Evolutionary conservation across 139 green algal genomes (phyloP).

Genomic region (Closterium sp.): DNA sequence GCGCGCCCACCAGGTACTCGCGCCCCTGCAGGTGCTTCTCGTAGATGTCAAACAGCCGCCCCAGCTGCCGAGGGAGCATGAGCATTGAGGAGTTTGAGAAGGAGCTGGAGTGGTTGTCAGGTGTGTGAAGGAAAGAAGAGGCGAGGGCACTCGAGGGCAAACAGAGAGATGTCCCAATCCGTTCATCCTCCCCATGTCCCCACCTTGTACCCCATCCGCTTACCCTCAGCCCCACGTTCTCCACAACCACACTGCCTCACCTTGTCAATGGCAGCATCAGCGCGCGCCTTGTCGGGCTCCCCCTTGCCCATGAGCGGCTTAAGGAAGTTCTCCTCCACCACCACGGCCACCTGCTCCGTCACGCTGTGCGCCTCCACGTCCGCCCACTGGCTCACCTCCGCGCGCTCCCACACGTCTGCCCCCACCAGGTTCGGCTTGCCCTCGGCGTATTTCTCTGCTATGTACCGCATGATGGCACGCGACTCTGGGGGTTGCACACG

Average conservation of each 20-base stretch:
- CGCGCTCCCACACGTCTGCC: constrained; percentile 10
- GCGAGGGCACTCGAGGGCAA: too few relatives aligned
- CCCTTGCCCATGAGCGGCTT: not conserved
- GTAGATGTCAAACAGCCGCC: constrained; percentile 46
- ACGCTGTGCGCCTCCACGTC: constrained; percentile 37
- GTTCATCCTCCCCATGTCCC: too few relatives aligned
- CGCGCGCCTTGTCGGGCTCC: not conserved
- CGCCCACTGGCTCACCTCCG: constrained; percentile 39
- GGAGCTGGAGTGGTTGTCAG: too few relatives aligned
- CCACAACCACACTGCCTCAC: not conserved
- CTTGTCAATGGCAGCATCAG: not conserved
- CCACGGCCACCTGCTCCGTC: not conserved
- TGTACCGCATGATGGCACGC: constrained; percentile 39
- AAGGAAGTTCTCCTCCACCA: constrained; percentile 19
- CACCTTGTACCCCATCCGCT: not conserved
- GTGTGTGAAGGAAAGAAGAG: too few relatives aligned
- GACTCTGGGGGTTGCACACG: constrained; percentile 27
- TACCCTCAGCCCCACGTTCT: not conserved
- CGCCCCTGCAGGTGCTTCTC: constrained; percentile 42
- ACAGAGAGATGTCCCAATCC: too few relatives aligned
- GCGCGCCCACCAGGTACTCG: constrained; percentile 34
- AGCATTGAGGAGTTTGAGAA: not conserved
- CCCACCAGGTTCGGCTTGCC: constrained; percentile 26
- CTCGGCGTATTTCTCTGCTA: constrained; percentile 17
- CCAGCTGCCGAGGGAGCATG: not conserved